phyloP scores from a whole-genome alignment of 495 filamentous ascomycete species.

The Annulohypoxylon maeteangense region DNA sequence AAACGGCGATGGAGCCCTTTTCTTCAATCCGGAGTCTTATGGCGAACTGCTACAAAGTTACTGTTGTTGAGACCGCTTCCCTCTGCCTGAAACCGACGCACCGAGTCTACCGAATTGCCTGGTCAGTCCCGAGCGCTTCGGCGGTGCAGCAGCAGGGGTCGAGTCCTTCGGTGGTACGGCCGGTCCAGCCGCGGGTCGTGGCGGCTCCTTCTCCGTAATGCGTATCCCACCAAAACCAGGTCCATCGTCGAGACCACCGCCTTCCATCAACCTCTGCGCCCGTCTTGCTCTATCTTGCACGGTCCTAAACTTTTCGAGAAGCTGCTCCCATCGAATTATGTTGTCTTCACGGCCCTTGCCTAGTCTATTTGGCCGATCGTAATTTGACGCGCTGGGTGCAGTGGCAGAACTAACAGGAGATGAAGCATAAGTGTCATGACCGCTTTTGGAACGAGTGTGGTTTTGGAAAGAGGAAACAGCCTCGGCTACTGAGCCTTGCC shows the following conservation, averaged over 20 bases:
- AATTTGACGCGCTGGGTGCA: constrained; percentile 61
- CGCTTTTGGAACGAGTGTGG: constrained; percentile 37
- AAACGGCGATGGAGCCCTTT: background rate
- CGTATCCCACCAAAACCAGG: constrained; percentile 53
- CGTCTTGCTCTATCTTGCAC: constrained; percentile 83
- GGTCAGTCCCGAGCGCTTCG: constrained; percentile 71
- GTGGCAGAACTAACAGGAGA: constrained; percentile 57
- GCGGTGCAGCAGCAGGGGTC: constrained; percentile 48
- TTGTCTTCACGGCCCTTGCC: constrained; percentile 82
- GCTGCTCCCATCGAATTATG: constrained; percentile 87
- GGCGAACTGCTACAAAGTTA: constrained; percentile 7
- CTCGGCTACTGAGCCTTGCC: constrained; percentile 56
- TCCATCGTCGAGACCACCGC: constrained; percentile 54
- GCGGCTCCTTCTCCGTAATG: constrained; percentile 55
- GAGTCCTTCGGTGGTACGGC: constrained; percentile 57
- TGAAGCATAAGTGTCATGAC: constrained; percentile 47
- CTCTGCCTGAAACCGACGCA: constrained; percentile 70
- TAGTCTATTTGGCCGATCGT: constrained; percentile 83
- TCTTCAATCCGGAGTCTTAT: background rate
- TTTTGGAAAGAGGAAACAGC: constrained; percentile 50
- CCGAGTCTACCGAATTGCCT: constrained; percentile 74
- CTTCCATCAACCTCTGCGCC: constrained; percentile 52
- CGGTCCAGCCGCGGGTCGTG: constrained; percentile 46
- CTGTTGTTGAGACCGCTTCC: constrained; percentile 57
- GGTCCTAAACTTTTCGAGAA: constrained; percentile 93